Evolutionary conservation across 768 basidiomycete species (phyloP).

Genomic region (Rhodotorula diobovata): DNA sequence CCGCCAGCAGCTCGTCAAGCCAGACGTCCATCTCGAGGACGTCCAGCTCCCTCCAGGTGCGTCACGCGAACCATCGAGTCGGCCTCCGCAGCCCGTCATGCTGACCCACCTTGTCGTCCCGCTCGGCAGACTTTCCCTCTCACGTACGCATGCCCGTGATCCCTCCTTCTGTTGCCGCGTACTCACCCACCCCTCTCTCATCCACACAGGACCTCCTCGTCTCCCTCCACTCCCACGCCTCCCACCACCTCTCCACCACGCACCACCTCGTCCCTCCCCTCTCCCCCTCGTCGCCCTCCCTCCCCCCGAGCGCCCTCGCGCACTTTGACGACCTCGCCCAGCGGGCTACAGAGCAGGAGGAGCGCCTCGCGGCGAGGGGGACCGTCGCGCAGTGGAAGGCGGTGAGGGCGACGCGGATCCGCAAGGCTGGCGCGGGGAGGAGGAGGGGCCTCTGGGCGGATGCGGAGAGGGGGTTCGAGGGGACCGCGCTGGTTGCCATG

Average conservation of each 20-base stretch:
- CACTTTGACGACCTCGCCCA: conserved; percentile 6
- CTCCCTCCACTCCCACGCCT: conserved; percentile 17
- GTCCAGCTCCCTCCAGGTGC: neutral
- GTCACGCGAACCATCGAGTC: neutral
- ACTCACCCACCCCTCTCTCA: too few species aligned
- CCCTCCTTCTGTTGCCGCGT: neutral
- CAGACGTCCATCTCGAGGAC: neutral
- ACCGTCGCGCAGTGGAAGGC: neutral
- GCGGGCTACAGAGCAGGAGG: neutral
- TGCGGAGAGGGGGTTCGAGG: conserved; percentile 19
- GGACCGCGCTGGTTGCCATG: conserved; percentile 19
- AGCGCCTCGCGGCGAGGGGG: neutral
- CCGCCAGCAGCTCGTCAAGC: neutral
- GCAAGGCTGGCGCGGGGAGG: neutral
- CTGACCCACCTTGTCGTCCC: neutral
- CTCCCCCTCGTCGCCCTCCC: neutral
- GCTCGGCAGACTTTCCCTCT: conserved; percentile 7
- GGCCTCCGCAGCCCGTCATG: rapidly evolving
- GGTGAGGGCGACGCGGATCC: neutral
- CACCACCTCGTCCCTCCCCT: conserved; percentile 24
- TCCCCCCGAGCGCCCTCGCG: neutral
- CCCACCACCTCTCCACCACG: neutral
- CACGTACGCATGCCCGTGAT: neutral
- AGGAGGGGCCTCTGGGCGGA: conserved; percentile 17
- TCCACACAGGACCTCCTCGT: conserved; percentile 17